phyloP scores from a whole-genome alignment of 169 alveolate species.

The Perkinsus olseni region DNA sequence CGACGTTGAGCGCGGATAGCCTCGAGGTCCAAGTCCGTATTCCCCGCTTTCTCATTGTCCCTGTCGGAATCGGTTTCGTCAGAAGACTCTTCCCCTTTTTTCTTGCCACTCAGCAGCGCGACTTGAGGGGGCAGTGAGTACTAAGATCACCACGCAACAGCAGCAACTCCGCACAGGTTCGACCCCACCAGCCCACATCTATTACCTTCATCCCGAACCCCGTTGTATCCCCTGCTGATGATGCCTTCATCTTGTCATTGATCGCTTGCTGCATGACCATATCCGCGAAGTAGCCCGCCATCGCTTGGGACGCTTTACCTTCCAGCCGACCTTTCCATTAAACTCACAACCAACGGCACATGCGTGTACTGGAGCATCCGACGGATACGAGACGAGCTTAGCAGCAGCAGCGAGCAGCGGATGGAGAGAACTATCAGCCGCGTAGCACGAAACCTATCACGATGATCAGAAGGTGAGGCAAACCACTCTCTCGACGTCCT shows the following conservation, averaged over 20 bases:
- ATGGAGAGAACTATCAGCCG: no score
- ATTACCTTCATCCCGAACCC: neutral
- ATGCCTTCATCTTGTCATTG: neutral
- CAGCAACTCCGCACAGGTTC: neutral
- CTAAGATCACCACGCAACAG: neutral
- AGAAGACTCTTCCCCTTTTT: neutral
- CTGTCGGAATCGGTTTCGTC: neutral
- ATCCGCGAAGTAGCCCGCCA: neutral
- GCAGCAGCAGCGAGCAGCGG: no score
- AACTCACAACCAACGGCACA: neutral
- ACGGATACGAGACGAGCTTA: no score
- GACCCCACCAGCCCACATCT: neutral
- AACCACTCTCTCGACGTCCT: no score
- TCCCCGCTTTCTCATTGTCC: neutral
- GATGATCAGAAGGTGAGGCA: no score
- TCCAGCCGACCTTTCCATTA: neutral
- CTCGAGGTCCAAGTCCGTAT: neutral
- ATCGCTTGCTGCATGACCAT: neutral
- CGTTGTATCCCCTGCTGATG: neutral
- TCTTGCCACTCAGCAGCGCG: neutral
- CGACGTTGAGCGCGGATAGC: neutral
- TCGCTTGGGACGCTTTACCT: neutral
- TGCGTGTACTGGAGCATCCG: no score
- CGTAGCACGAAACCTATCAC: no score
- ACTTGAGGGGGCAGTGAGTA: neutral